Conservation (phyloP, 176 grass and related monocot species). For the Saccharum spontaneum region DNA sequence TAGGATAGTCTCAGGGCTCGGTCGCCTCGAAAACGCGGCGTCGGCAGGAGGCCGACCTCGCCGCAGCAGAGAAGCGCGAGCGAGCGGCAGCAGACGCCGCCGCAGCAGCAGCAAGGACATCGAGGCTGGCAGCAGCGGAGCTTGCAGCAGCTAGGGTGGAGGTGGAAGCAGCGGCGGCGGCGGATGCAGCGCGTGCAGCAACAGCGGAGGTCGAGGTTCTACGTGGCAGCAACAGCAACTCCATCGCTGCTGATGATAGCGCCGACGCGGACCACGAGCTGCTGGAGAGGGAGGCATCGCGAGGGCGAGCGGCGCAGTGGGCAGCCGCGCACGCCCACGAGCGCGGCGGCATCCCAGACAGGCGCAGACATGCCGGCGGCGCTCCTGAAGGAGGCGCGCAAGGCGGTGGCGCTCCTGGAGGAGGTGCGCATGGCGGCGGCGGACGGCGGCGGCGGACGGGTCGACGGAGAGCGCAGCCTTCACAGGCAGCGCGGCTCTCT, state of each 20-base stretch:
- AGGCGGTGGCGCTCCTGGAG: too few relatives aligned
- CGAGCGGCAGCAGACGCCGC: too few relatives aligned
- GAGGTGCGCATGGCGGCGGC: too few relatives aligned
- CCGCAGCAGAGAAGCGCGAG: neutral
- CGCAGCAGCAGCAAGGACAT: neutral
- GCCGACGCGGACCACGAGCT: neutral
- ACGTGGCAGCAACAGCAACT: accelerated
- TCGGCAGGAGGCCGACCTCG: neutral
- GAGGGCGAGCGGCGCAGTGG: too few relatives aligned
- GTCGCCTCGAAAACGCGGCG: neutral
- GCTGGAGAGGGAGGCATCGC: too few relatives aligned
- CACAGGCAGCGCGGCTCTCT: too few relatives aligned
- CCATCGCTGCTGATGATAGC: neutral
- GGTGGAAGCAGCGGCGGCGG: neutral
- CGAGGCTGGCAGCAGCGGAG: neutral
- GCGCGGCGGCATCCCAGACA: too few relatives aligned
- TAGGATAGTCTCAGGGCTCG: neutral
- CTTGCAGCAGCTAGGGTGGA: neutral
- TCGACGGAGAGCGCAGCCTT: too few relatives aligned
- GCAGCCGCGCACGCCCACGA: too few relatives aligned
- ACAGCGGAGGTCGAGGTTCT: neutral
- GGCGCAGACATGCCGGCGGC: accelerated
- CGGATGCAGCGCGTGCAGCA: neutral
- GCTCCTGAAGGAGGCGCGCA: too few relatives aligned
- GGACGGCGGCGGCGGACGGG: too few relatives aligned